phyloP scores from a whole-genome alignment of 2,329 filamentous ascomycete genomes.

The Ilyonectria robusta region DNA sequence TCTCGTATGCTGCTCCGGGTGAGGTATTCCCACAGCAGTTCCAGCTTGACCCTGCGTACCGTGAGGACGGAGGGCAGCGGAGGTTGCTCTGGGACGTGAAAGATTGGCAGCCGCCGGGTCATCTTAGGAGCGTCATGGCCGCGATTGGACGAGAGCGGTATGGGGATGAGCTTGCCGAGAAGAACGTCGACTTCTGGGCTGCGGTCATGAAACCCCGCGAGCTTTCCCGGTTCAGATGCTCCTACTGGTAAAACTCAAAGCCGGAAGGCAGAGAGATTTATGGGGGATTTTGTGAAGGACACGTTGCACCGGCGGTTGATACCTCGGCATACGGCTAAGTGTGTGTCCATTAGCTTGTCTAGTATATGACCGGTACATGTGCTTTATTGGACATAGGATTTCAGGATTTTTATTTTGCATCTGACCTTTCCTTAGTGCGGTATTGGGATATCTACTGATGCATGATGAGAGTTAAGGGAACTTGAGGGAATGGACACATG shows the following conservation, averaged over 20 bases:
- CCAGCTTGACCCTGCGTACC: constrained; percentile 35
- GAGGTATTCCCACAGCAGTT: constrained; percentile 31
- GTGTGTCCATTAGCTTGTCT: background rate
- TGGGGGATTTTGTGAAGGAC: background rate
- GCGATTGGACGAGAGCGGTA: constrained; percentile 31
- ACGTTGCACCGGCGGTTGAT: background rate
- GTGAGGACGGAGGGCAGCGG: constrained; percentile 28
- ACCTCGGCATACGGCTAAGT: background rate
- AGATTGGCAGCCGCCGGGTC: constrained; percentile 29
- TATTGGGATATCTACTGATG: background rate
- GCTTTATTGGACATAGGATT: background rate
- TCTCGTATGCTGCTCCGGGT: constrained; percentile 33
- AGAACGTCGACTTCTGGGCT: constrained; percentile 37
- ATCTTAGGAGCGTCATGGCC: constrained; percentile 23
- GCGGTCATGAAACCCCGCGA: constrained; percentile 36
- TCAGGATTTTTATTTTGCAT: background rate
- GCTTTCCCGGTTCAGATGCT: constrained; percentile 31
- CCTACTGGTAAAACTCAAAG: constrained; percentile 27
- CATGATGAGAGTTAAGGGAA: background rate
- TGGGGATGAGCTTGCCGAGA: constrained; percentile 34
- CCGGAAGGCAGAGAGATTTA: background rate
- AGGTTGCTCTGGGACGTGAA: constrained; percentile 37
- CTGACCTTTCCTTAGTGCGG: background rate
- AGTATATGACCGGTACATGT: background rate
- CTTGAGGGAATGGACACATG: constrained; percentile 8